These are phyloP conservation scores for Fusarium pseudograminearum DNA, from an alignment of 2,329 filamentous ascomycete species.

Conservation along the genomic window DNA sequence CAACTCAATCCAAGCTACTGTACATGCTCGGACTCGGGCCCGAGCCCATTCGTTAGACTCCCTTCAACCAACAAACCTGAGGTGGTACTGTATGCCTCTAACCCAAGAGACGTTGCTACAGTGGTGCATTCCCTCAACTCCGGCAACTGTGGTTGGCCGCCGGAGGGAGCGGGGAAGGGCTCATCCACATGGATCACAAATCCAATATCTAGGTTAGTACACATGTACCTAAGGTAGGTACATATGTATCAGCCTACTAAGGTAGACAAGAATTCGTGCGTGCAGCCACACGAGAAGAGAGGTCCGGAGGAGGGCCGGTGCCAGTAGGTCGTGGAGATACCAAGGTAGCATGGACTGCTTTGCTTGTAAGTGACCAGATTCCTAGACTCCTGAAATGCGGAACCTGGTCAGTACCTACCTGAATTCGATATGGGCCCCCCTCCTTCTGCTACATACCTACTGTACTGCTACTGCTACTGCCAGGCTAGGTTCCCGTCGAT, in stretches of 20 bases:
- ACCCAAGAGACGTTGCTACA: not conserved
- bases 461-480: too few relatives aligned
- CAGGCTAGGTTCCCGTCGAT: constrained; percentile 22
- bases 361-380: not conserved
- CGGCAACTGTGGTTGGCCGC: constrained; percentile 18
- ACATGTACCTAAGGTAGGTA: not conserved
- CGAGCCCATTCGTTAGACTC: constrained; percentile 1
- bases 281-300: not conserved
- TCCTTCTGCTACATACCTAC: not conserved
- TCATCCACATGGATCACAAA: not conserved
- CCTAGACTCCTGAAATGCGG: constrained; percentile 8
- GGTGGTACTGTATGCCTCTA: not conserved
- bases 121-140: constrained; percentile 15
- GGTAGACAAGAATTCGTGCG: not conserved
- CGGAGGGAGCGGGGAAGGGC: constrained; percentile 14
- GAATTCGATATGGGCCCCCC: not conserved
- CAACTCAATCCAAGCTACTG: not conserved
- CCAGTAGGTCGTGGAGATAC: not conserved
- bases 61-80: not conserved
- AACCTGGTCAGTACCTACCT: constrained; percentile 1
- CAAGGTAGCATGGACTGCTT: not conserved
- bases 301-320: not conserved
- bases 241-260: not conserved
- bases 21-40: not conserved
- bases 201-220: not conserved